Conservation (phyloP, 768 basidiomycete genomes). For the Amanita jacksonii region DNA sequence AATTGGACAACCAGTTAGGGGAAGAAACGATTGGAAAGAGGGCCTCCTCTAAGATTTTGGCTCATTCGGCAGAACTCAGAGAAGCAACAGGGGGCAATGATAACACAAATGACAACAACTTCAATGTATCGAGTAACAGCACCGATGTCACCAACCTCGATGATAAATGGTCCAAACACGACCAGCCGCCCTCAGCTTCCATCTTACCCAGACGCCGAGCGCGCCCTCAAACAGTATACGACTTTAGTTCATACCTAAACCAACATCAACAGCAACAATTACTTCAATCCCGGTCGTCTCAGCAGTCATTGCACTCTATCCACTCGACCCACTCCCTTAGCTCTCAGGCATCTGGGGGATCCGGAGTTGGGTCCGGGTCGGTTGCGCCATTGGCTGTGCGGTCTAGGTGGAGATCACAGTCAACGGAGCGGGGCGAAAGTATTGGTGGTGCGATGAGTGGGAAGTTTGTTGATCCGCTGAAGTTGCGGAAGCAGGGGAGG, state of each 20-base stretch:
- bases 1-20: constrained; percentile 32
- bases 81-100: neutral
- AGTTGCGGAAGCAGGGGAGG: constrained; percentile 56
- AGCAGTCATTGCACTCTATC: constrained; percentile 3
- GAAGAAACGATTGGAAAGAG: constrained; percentile 60
- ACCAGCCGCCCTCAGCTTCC: too few species aligned
- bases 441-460: constrained; percentile 20
- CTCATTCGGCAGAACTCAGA: constrained; percentile 1
- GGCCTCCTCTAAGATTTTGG: constrained; percentile 24
- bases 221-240: constrained; percentile 56
- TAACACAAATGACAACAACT: constrained; percentile 12
- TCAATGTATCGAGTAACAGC: too few species aligned
- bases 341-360: too few species aligned
- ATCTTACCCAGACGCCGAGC: constrained; percentile 24
- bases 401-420: constrained; percentile 29
- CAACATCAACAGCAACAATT: constrained; percentile 17
- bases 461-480: constrained; percentile 72
- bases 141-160: too few species aligned
- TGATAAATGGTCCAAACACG: too few species aligned
- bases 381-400: constrained; percentile 22
- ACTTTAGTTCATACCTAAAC: constrained; percentile 28
- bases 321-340: constrained; percentile 15
- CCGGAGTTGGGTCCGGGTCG: constrained; percentile 4
- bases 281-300: constrained; percentile 19
- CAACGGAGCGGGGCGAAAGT: constrained; percentile 27